These are phyloP conservation scores for Rhizopus sp. DNA, from an alignment of 371 early-diverging fungal species.

Conservation along the genomic window DNA sequence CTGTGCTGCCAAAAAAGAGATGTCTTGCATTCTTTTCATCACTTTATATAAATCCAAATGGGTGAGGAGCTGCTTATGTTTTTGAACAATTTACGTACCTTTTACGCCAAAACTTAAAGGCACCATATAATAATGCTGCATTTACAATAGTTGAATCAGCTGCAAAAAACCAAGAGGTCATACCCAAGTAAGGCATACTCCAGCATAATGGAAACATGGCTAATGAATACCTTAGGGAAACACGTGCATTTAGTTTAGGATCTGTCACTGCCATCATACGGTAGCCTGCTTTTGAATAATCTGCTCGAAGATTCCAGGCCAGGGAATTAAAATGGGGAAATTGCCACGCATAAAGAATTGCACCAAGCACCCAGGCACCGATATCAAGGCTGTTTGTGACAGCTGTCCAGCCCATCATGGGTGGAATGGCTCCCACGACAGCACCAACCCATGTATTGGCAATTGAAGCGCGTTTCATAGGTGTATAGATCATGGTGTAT, in stretches of 20 bases:
- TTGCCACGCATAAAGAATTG: conserved; percentile 93
- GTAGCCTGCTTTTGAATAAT: conserved; percentile 97
- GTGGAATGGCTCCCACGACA: conserved; percentile 96
- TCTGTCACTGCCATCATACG: conserved; percentile 92
- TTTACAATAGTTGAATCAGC: conserved; percentile 79
- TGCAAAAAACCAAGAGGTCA: conserved; percentile 61
- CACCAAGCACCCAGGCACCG: conserved; percentile 82
- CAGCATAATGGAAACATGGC: conserved; percentile 81
- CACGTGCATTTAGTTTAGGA: conserved; percentile 87
- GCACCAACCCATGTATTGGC: conserved; percentile 96
- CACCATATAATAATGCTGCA: conserved; percentile 66
- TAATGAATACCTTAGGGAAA: conserved; percentile 81
- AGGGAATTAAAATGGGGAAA: conserved; percentile 98
- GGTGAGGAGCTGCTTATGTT: not conserved
- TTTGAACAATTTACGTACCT: conserved; percentile 24
- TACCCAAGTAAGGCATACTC: conserved; percentile 64
- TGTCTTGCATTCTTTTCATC: conserved; percentile 80
- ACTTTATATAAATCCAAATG: conserved; percentile 16
- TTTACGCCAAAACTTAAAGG: conserved; percentile 76
- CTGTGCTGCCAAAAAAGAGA: conserved; percentile 87
- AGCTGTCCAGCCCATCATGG: conserved; percentile 97
- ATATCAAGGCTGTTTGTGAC: conserved; percentile 71
- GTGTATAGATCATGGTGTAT: conserved; percentile 91
- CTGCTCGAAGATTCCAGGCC: conserved; percentile 89
- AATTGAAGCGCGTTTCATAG: conserved; percentile 91